These are phyloP conservation scores for Ciborinia camelliae DNA, from an alignment of 2,329 filamentous ascomycete species.

Conservation along the genomic window DNA sequence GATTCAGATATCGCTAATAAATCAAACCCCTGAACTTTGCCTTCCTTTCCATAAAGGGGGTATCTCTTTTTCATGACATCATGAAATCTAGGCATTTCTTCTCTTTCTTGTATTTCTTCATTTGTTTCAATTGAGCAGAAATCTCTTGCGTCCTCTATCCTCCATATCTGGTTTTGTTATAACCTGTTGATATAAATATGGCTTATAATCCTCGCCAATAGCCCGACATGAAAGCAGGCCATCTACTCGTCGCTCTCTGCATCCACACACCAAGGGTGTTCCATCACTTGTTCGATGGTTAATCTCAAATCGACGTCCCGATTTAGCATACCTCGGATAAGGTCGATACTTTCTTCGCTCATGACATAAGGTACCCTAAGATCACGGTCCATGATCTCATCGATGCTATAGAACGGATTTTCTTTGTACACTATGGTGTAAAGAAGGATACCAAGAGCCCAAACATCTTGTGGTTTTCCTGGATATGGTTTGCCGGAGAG, in stretches of 20 bases:
- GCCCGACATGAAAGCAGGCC: slow-evolving; percentile 27
- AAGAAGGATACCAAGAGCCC: slow-evolving; percentile 92
- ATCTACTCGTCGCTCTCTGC: slow-evolving; percentile 27
- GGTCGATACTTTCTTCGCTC: slow-evolving; percentile 87
- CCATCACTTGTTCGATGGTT: slow-evolving; percentile 82
- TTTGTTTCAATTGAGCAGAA: neutral
- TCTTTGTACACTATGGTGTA: slow-evolving; percentile 99
- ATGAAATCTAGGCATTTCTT: slow-evolving; percentile 20
- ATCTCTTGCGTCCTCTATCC: neutral
- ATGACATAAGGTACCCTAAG: slow-evolving; percentile 84
- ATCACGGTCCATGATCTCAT: slow-evolving; percentile 98
- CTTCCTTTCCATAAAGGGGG: slow-evolving; percentile 19
- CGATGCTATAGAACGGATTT: slow-evolving; percentile 97
- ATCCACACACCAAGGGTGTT: slow-evolving; percentile 69
- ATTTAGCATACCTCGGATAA: slow-evolving; percentile 89
- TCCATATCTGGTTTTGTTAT: neutral
- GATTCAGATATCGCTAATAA: slow-evolving; percentile 12
- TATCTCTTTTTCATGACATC: slow-evolving; percentile 20
- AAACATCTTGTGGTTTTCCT: slow-evolving; percentile 96
- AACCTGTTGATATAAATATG: slow-evolving; percentile 1
- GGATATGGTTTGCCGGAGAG: slow-evolving; percentile 87
- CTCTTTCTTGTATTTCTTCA: neutral
- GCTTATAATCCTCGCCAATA: neutral
- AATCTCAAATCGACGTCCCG: slow-evolving; percentile 79
- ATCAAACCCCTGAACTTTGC: slow-evolving; percentile 17